These are phyloP conservation scores for Staphylotrichum tortipilum DNA, from an alignment of 495 filamentous ascomycete genomes.

Conservation along the genomic window DNA sequence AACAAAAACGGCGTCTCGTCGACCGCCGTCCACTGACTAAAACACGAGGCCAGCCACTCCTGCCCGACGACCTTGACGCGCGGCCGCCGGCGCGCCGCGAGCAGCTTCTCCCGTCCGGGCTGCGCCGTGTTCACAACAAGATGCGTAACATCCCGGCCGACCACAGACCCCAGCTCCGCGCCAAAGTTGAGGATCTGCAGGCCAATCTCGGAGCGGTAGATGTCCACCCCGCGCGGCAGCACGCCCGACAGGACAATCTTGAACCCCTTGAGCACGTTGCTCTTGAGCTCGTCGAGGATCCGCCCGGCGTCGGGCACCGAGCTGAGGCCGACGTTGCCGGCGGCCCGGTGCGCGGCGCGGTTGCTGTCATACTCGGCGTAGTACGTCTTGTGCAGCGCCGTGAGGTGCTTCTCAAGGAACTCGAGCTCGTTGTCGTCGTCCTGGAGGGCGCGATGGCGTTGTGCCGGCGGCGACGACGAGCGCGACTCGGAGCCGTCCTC, in stretches of 20 bases:
- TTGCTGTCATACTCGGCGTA: conserved; percentile 63
- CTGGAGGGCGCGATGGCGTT: conserved; percentile 67
- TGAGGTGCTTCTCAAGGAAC: conserved; percentile 63
- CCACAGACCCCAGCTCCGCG: conserved; percentile 54
- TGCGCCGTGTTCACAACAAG: conserved; percentile 46
- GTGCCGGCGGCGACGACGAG: conserved; percentile 33
- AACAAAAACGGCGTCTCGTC: conserved; percentile 70
- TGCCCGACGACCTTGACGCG: conserved; percentile 80
- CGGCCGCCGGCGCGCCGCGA: conserved; percentile 61
- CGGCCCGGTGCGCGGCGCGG: conserved; percentile 9
- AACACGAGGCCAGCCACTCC: conserved; percentile 77
- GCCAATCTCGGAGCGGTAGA: conserved; percentile 67
- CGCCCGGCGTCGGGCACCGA: conserved; percentile 76
- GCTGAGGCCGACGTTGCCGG: conserved; percentile 46
- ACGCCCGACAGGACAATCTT: conserved; percentile 83
- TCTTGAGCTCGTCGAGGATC: conserved; percentile 73
- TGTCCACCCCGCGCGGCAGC: conserved; percentile 69
- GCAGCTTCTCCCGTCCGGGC: conserved; percentile 83
- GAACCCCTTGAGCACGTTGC: conserved; percentile 55
- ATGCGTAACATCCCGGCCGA: conserved; percentile 40
- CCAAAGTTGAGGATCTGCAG: conserved; percentile 81
- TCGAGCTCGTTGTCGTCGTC: conserved; percentile 78
- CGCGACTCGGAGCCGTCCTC: conserved; percentile 25
- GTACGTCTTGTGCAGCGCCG: conserved; percentile 65
- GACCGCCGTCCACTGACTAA: conserved; percentile 66